Base-by-base conservation (phyloP, 257 asterid species). In the Solanum virginianum region DNA sequence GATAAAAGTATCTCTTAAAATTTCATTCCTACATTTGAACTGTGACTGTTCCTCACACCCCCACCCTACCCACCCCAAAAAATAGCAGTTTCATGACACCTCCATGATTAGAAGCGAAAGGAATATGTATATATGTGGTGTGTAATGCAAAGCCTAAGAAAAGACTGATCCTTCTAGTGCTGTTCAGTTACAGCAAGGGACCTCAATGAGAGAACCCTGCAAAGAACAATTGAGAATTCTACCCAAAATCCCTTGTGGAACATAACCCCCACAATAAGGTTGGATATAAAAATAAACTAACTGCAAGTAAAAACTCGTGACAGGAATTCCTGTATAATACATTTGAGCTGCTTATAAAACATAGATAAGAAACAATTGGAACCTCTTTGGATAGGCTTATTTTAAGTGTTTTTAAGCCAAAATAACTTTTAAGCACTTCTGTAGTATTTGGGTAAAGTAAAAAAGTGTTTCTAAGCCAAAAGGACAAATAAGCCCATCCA, bases 1-100 rank as follows among this genome's bases (percentile, higher is more conserved):
- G 82, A 77, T 54, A 77, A 53, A 26, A 77, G 6, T 77, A 15
- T 18, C 47, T 49, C 60, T 26, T 24, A 51, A 77, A 26, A 77
- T 77, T 17, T 53, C 45, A 51, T 26, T 77, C 82, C 82, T 22
- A 77, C 82, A 75, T 53, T 77, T 77, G 82, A 77, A 77, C 41
- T 8, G 26, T 16, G 5, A 77, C 26, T 54, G 47, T 26, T 77
- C 82, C 43, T 75, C 45, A 75, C 16, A 0, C 55, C 13, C 11
- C 14, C 14, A 3, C 0, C 49, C 17, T 22, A 0, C 47, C n/a
- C 10, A 6, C 0, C 32, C 17, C 10, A 4, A 0, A 59, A 9
- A 59, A 32, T 6, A 69, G 24, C 14, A 45, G 39, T 13, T n/a
- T 7, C 10, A 47, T 22, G 47, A 49, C 24, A 47, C 22, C 62